phyloP scores from a whole-genome alignment of 192 early-diverging fungal species.

The Pilobolus umbonatus region DNA sequence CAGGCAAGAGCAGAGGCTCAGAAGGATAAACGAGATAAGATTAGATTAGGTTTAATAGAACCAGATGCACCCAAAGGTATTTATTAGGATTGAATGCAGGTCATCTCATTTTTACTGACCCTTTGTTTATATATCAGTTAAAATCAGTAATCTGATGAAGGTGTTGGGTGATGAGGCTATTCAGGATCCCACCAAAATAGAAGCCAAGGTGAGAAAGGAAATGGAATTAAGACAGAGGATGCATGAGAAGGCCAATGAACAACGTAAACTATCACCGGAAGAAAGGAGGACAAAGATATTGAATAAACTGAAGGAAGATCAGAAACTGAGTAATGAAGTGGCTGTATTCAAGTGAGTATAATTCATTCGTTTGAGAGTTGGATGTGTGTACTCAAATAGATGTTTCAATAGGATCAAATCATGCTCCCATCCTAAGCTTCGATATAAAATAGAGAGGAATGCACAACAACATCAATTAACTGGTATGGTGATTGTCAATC shows the following conservation, averaged over 20 bases:
- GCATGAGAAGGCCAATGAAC: conserved; percentile 81
- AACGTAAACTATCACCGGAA: conserved; percentile 83
- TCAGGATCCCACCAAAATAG: conserved; percentile 91
- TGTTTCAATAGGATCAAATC: conserved; percentile 57
- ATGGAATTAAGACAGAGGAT: conserved; percentile 71
- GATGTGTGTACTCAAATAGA: neutral
- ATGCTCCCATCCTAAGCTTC: conserved; percentile 75
- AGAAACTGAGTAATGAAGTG: conserved; percentile 63
- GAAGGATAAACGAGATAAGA: conserved; percentile 93
- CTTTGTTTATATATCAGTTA: conserved; percentile 42
- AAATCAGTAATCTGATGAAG: conserved; percentile 90
- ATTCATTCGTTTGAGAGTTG: neutral
- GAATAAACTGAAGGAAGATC: conserved; percentile 71
- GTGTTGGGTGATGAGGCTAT: conserved; percentile 94
- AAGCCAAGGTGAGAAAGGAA: conserved; percentile 85
- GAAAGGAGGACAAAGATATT: conserved; percentile 73
- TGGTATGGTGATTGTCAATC: conserved; percentile 72
- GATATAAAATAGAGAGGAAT: conserved; percentile 88
- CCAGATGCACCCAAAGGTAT: conserved; percentile 80
- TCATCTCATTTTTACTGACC: no score
- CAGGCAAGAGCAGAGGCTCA: conserved; percentile 80
- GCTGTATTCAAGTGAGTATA: conserved; percentile 75
- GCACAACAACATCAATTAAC: conserved; percentile 82
- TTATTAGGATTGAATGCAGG: no score
- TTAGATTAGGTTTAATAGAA: conserved; percentile 86